Evolutionary conservation across 2,329 filamentous ascomycete genomes (phyloP).

Genomic region (Annulohypoxylon truncatum): DNA sequence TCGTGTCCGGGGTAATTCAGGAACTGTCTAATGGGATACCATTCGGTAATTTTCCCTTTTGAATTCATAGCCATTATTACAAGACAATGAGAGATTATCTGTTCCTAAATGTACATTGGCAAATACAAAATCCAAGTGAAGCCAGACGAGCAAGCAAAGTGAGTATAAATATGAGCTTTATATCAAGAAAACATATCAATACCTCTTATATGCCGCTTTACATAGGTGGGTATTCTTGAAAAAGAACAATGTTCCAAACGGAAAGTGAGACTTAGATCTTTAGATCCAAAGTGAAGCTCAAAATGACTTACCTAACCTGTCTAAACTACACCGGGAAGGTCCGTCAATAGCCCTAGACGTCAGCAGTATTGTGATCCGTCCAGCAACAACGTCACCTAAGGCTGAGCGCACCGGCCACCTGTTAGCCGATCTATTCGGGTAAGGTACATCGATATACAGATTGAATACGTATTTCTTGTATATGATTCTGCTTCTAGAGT

Average conservation of each 20-base stretch:
- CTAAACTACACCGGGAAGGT: neutral
- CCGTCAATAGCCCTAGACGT: no score
- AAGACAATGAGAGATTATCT: neutral
- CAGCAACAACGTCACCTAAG: slow-evolving; percentile 17
- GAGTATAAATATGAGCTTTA: neutral
- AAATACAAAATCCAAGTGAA: neutral
- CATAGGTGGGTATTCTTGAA: neutral
- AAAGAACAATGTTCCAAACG: neutral
- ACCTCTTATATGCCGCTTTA: neutral
- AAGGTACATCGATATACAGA: neutral
- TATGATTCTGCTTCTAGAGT: neutral
- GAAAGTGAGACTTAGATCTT: neutral
- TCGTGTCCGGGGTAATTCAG: slow-evolving; percentile 46
- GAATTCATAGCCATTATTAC: slow-evolving; percentile 24
- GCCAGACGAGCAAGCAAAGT: neutral
- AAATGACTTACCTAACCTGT: slow-evolving; percentile 1
- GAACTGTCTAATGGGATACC: slow-evolving; percentile 52
- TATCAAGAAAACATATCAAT: neutral
- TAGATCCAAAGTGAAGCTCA: neutral
- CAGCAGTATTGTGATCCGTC: neutral
- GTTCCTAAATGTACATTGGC: neutral
- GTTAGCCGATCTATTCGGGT: neutral
- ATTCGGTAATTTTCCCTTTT: slow-evolving; percentile 40
- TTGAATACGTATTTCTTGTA: neutral
- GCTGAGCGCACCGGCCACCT: slow-evolving; percentile 6